Evolutionary conservation across 2,329 filamentous ascomycete genomes (phyloP), one percentile per base, ranked within the genome.

Genomic region (Diplodia sapinea): DNA sequence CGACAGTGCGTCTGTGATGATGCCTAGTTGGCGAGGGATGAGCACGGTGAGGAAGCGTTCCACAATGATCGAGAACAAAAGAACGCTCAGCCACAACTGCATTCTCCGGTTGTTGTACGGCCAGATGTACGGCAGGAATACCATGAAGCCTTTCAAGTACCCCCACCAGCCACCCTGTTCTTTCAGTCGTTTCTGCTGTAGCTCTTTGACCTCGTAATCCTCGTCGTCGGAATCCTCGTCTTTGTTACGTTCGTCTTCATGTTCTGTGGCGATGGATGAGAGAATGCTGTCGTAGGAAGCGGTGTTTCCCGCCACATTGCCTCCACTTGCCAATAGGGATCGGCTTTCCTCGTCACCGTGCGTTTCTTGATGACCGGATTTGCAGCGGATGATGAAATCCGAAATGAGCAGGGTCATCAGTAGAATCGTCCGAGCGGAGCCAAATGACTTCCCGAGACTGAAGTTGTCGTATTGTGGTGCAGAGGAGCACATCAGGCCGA

Each of bases 101-200:
- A 94, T 83, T 9, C 79, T 74, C 31, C 81, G 82, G 71, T 89
- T 85, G 43, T 87, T 84, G 56, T 87, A 83, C 1, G 92, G 91
- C 88, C 90, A 92, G 38, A 94, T 82, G 73, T 91, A 90, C 0
- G 91, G 91, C 40, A 92, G 82, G 74, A 94, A 88, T 47, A 92
- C 74, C 73, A 79, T 81, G 79, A 91, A 94, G 17, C 88, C 86
- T 74, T 89, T 91, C 23, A 87, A 81, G 73, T 93, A 93, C 61
- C 86, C 84, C 71, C 91, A 84, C 89, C 89, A 92, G 72, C 87
- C 91, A 0, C 90, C 90, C 68, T 89, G 86, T 69, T 89, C 85
- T 73, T 88, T 83, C 29, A 92, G 82, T 4, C 87, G 85, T 76
- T 90, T 88, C 71, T 79, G 70, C 63, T 77, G 74, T 68, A 74